These are phyloP conservation scores for Tetrapisispora phaffii DNA, from an alignment of 805 yeast genomes.

Conservation along the genomic window DNA sequence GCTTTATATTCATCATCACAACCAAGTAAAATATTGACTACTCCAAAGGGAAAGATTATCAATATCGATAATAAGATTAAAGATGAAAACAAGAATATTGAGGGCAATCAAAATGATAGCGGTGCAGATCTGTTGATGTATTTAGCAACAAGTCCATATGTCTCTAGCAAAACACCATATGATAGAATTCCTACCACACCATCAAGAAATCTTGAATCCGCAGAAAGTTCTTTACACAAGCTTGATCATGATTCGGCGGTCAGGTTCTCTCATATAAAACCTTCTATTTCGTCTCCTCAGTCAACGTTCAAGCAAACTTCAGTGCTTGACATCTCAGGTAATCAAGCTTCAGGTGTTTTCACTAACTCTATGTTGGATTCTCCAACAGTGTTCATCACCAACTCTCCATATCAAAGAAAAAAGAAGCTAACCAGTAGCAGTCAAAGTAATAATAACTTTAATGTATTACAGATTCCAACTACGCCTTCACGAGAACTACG, in stretches of 20 bases:
- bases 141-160: conserved; percentile 29
- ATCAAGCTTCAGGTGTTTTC: conserved; percentile 3
- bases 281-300: conserved; percentile 23
- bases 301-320: conserved; percentile 24
- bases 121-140: conserved; percentile 31
- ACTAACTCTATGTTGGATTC: conserved; percentile 22
- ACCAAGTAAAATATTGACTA: conserved; percentile 3
- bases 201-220: conserved; percentile 4
- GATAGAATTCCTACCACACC: conserved; percentile 23
- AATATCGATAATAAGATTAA: neutral
- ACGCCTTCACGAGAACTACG: conserved; percentile 25
- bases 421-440: conserved; percentile 1
- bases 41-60: conserved; percentile 8
- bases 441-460: neutral
- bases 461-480: conserved; percentile 13
- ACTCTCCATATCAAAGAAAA: conserved; percentile 13
- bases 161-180: neutral
- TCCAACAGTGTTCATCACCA: conserved; percentile 15
- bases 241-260: conserved; percentile 15
- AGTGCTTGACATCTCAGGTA: conserved; percentile 3
- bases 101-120: conserved; percentile 16
- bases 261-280: conserved; percentile 24
- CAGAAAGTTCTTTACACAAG: neutral
- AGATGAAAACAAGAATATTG: neutral
- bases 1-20: neutral